These are phyloP conservation scores for Iris pallida DNA, from an alignment of 116 monocot genomes.

Conservation along the genomic window DNA sequence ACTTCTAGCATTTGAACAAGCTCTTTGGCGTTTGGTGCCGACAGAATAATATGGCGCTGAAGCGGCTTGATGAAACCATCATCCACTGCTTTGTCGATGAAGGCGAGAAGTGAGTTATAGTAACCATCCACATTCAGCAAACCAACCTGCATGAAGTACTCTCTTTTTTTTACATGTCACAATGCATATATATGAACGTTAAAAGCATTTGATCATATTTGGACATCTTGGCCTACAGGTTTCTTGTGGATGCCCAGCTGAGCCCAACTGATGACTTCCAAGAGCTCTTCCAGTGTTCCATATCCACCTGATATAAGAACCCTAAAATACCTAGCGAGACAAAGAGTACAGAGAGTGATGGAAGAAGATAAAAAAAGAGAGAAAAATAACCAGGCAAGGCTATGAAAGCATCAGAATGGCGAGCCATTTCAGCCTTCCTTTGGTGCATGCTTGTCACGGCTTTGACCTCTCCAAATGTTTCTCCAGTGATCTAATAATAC, in stretches of 20 bases:
- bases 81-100: conserved; percentile 63
- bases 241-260: conserved; percentile 18
- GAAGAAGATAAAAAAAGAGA: conserved; percentile 2
- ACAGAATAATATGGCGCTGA: conserved; percentile 47
- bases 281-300: conserved; percentile 14
- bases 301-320: too few species aligned
- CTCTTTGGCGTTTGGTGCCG: conserved; percentile 34
- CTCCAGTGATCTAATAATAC: conserved; percentile 84
- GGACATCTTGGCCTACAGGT: not conserved
- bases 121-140: conserved; percentile 68
- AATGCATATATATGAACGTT: not conserved
- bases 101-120: conserved; percentile 54
- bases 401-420: conserved; percentile 78
- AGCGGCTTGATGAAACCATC: conserved; percentile 59
- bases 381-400: conserved; percentile 58
- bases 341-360: not conserved
- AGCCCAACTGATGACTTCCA: conserved; percentile 21
- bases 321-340: too few species aligned
- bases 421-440: conserved; percentile 85
- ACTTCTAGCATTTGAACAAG: conserved; percentile 50
- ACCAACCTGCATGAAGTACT: conserved; percentile 35
- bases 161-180: not conserved
- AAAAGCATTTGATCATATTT: not conserved
- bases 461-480: conserved; percentile 69
- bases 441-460: conserved; percentile 79